Evolutionary conservation across 2,329 filamentous ascomycete genomes (phyloP).

Genomic region (Neonectria hederae): DNA sequence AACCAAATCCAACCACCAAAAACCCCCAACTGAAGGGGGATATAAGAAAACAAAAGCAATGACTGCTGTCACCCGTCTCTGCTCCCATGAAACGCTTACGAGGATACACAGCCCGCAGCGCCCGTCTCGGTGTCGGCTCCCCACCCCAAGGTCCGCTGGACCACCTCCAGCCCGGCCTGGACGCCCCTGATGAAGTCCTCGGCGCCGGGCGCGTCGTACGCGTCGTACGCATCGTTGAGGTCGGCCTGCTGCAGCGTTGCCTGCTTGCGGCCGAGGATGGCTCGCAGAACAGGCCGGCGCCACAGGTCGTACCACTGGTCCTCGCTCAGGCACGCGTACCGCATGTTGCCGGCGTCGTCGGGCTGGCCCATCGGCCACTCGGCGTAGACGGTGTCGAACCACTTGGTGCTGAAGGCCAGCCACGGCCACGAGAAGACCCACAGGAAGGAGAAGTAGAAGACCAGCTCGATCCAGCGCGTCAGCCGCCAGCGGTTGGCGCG

Average conservation of each 20-base stretch:
- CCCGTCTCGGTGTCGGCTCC: conserved; percentile 44
- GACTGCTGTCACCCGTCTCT: too few relatives aligned
- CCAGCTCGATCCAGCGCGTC: conserved; percentile 68
- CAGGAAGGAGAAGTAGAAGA: conserved; percentile 73
- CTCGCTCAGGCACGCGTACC: conserved; percentile 65
- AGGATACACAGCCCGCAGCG: background rate
- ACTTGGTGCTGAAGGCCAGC: conserved; percentile 72
- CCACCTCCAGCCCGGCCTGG: conserved; percentile 58
- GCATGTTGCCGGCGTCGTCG: conserved; percentile 48
- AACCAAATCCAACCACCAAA: too few relatives aligned
- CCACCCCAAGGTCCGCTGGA: conserved; percentile 66
- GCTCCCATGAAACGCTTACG: too few relatives aligned
- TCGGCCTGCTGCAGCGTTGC: conserved; percentile 66
- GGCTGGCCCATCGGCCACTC: conserved; percentile 60
- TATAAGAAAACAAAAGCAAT: too few relatives aligned
- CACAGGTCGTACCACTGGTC: conserved; percentile 72
- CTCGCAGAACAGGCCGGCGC: conserved; percentile 66
- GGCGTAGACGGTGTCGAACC: conserved; percentile 70
- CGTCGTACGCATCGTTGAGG: conserved; percentile 52
- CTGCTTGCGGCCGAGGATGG: conserved; percentile 67
- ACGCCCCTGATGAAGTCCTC: conserved; percentile 57
- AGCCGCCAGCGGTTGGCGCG: conserved; percentile 72
- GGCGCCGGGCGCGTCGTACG: conserved; percentile 45
- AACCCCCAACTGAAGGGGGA: too few relatives aligned
- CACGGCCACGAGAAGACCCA: conserved; percentile 78